Evolutionary conservation across 805 yeast genomes (phyloP).

Genomic region (Yarrowia yakushimensis): DNA sequence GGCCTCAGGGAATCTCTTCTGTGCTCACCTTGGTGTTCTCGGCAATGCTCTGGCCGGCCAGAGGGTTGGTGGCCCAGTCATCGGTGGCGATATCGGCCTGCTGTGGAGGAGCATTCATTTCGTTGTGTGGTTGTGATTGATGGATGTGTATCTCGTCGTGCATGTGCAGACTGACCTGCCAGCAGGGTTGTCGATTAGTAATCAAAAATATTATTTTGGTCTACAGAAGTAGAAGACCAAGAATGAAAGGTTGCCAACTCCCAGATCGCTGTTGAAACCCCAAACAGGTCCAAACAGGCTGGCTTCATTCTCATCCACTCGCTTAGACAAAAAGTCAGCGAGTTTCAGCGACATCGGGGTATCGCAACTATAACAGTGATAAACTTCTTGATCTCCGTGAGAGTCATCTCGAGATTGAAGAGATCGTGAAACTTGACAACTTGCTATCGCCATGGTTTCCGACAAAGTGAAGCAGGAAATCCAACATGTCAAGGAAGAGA

Average conservation of each 20-base stretch:
- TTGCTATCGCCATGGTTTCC: slow-evolving; percentile 8
- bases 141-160: background rate
- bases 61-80: slow-evolving; percentile 18
- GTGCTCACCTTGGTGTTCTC: background rate
- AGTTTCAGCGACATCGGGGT: slow-evolving; percentile 19
- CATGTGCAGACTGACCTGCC: background rate
- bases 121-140: background rate
- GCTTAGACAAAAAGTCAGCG: background rate
- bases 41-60: background rate
- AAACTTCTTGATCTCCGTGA: background rate
- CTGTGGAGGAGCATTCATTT: slow-evolving; percentile 6
- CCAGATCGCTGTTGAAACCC: background rate
- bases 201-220: background rate
- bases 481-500: slow-evolving; percentile 10
- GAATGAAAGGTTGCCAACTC: background rate
- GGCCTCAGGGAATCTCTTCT: too few relatives aligned
- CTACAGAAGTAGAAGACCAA: too few relatives aligned
- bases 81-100: background rate
- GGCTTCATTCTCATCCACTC: background rate
- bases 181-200: background rate
- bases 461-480: slow-evolving; percentile 9
- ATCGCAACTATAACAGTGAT: slow-evolving; percentile 17
- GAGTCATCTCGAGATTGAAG: slow-evolving; percentile 1
- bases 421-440: background rate
- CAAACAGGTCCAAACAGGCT: background rate